Conservation (phyloP, 2,329 filamentous ascomycete species). For the Talaromyces sp. region DNA sequence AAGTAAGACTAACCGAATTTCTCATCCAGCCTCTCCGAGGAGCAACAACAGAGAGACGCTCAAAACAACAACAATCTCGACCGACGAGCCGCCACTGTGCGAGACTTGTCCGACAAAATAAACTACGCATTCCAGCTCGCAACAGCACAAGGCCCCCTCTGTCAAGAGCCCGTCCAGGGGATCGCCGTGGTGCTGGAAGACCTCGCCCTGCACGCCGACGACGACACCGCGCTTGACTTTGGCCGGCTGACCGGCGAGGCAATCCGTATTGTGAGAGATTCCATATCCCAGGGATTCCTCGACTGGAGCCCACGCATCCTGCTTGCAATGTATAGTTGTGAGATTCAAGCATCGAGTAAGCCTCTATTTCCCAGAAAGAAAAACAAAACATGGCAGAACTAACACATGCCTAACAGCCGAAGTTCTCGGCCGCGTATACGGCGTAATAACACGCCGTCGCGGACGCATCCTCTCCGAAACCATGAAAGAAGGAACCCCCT, state of each 20-base stretch:
- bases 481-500: constrained; percentile 92
- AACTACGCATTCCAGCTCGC: constrained; percentile 91
- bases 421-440: constrained; percentile 91
- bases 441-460: constrained; percentile 90
- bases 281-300: constrained; percentile 80
- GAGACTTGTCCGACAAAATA: constrained; percentile 83
- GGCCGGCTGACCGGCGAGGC: constrained; percentile 87
- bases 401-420: constrained; percentile 54
- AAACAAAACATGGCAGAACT: background rate
- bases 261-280: constrained; percentile 80
- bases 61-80: constrained; percentile 22
- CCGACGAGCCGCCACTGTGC: constrained; percentile 38
- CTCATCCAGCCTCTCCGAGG: constrained; percentile 32
- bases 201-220: constrained; percentile 49
- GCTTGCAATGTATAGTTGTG: constrained; percentile 95
- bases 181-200: constrained; percentile 87
- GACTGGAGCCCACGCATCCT: constrained; percentile 96
- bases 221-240: constrained; percentile 51
- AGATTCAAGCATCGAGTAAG: constrained; percentile 89
- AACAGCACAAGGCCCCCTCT: constrained; percentile 82
- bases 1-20: constrained; percentile 1
- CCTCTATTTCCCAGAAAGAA: constrained; percentile 10
- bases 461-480: constrained; percentile 85
- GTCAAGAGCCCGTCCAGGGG: constrained; percentile 88
- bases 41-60: constrained; percentile 24